phyloP scores from a whole-genome alignment of 176 grass and related monocot genomes.

The Thalia dealbata region DNA sequence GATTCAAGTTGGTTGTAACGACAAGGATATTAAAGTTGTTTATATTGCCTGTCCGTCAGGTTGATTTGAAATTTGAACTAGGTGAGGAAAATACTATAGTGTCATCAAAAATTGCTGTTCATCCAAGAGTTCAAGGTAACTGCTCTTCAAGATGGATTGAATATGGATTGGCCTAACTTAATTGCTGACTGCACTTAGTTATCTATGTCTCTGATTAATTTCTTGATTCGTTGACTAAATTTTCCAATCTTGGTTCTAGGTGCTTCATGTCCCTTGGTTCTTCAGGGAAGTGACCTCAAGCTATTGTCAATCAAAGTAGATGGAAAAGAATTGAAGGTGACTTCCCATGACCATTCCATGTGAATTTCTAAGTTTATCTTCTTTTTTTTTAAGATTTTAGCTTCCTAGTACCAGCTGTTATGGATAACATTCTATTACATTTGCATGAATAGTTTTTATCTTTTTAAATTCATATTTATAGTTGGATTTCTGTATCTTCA shows the following conservation, averaged over 20 bases:
- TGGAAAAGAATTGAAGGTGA: constrained; percentile 66
- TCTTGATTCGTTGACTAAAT: not conserved
- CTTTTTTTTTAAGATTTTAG: not conserved
- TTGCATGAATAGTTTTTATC: not conserved
- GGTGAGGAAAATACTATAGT: constrained; percentile 91
- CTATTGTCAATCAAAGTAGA: constrained; percentile 86
- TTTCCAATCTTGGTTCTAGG: constrained; percentile 19
- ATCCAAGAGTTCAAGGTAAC: constrained; percentile 61
- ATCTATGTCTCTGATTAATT: not conserved
- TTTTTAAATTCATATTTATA: not conserved
- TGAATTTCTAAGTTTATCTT: not conserved
- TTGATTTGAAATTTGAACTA: constrained; percentile 79
- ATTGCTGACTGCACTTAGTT: not conserved
- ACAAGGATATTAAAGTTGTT: constrained; percentile 1
- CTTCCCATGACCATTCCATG: constrained; percentile 5
- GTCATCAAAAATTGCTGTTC: constrained; percentile 76
- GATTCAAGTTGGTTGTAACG: not conserved
- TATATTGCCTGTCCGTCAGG: constrained; percentile 30
- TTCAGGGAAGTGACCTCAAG: constrained; percentile 74
- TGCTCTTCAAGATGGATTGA: not conserved
- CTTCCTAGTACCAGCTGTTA: not conserved
- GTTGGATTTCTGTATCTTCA: not conserved
- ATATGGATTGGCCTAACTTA: not conserved
- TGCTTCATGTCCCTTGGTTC: constrained; percentile 55
- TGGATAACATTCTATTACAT: not conserved